Evolutionary conservation across 139 green algal species (phyloP).

Genomic region (Nannochloris sp.): DNA sequence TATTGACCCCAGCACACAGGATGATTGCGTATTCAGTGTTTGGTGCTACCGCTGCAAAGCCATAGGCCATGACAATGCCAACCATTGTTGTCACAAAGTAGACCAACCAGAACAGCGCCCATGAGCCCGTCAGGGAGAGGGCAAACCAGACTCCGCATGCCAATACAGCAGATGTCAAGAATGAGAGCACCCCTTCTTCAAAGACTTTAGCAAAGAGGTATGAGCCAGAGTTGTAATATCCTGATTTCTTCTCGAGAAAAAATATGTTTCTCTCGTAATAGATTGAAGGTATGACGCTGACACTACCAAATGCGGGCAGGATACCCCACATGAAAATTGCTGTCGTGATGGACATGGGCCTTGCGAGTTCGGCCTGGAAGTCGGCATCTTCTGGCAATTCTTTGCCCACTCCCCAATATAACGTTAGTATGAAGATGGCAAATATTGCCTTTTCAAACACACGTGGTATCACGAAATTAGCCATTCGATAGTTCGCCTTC

Average conservation of each 20-base stretch:
- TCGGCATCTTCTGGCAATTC: background rate
- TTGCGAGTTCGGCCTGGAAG: background rate
- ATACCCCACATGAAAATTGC: slow-evolving; percentile 70
- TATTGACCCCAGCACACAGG: slow-evolving; percentile 26
- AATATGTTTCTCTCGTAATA: slow-evolving; percentile 24
- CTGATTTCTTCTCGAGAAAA: slow-evolving; percentile 17
- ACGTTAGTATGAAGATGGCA: background rate
- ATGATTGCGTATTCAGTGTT: slow-evolving; percentile 54
- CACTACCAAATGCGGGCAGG: slow-evolving; percentile 51
- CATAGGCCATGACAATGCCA: slow-evolving; percentile 52
- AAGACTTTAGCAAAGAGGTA: slow-evolving; percentile 68
- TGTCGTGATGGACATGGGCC: slow-evolving; percentile 54
- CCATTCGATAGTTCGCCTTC: slow-evolving; percentile 50
- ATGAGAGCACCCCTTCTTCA: slow-evolving; percentile 42
- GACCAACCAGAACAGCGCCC: slow-evolving; percentile 49
- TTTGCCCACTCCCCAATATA: slow-evolving; percentile 9
- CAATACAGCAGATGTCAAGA: slow-evolving; percentile 18
- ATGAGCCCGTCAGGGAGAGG: slow-evolving; percentile 43
- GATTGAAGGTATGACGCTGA: slow-evolving; percentile 19
- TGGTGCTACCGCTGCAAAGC: slow-evolving; percentile 54
- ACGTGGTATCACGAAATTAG: slow-evolving; percentile 47
- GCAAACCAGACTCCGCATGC: slow-evolving; percentile 42
- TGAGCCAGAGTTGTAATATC: slow-evolving; percentile 43
- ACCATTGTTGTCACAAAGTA: slow-evolving; percentile 44
- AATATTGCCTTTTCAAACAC: slow-evolving; percentile 59